Evolutionary conservation across 768 basidiomycete species (phyloP), one percentile per base, ranked within the genome.

Genomic region (Peribolospora baueri): DNA sequence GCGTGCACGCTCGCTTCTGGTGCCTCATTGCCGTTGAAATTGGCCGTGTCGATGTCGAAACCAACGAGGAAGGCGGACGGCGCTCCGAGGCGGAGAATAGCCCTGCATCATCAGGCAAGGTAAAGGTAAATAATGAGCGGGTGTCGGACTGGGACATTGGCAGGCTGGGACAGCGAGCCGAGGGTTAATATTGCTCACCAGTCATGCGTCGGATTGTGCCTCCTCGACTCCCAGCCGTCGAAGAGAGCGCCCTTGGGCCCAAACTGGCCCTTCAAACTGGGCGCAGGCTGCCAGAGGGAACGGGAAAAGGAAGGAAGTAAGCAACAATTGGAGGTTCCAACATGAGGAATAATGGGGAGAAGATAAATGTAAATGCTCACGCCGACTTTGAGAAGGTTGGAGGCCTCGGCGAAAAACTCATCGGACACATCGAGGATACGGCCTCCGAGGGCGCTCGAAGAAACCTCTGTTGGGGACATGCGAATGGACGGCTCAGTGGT

Each of bases 241-340:
- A 74, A 97, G 36, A 95, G 68, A 0, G 91, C 91, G 36, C 93
- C 93, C 46, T 88, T 91, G 3, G 87, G 84, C 5, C 91, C 91
- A 62, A 88, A 98, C 61, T 88, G 85, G n/a, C 93, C 93, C 67
- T 90, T 88, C 65, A 93, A 68, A 60, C 80, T 85, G 4, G 74
- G 76, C 36, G 90, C 78, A 5, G 90, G 82, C 88, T 93, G 59
- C 10, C 39, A 25, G 46, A 42, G 50, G 48, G 8, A 37, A 8
- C 4, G 10, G 2, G 9, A 10, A 3, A 47, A 36, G 37, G 46
- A 37, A 40, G n/a, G 50, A 4, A 36, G 11, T 9, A 13, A 7
- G 45, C 10, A 40, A 50, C n/a, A 10, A 4, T 46, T 25, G 42
- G 6, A 54, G 46, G 42, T 25, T 25, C 25, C 25, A 46, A 46